These are phyloP conservation scores for Kwoniella shandongensis DNA, from an alignment of 768 basidiomycete genomes.

Conservation along the genomic window DNA sequence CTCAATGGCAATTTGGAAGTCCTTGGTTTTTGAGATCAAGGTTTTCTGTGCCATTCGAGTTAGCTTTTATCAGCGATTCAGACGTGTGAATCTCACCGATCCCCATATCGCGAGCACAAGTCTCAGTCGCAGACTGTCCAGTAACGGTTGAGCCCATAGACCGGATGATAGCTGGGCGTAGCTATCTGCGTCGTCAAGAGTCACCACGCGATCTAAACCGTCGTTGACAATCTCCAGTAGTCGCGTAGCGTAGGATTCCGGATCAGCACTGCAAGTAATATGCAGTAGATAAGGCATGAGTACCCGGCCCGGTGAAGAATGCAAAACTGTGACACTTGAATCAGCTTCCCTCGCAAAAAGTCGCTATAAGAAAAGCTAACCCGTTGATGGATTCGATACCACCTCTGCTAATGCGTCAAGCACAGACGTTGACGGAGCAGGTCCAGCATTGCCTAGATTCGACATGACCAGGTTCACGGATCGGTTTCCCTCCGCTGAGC, in stretches of 20 bases:
- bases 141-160: conserved; percentile 12
- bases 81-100: too few relatives aligned
- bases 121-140: conserved; percentile 23
- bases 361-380: conserved; percentile 8
- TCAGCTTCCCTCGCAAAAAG: neutral
- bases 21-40: neutral
- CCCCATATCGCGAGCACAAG: conserved; percentile 26
- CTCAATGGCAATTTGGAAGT: neutral
- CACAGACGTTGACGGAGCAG: conserved; percentile 1
- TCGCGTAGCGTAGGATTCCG: neutral
- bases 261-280: conserved; percentile 6
- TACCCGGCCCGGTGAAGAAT: conserved; percentile 13
- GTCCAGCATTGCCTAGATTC: conserved; percentile 20
- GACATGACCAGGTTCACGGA: conserved; percentile 20
- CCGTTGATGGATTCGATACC: conserved; percentile 20
- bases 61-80: too few relatives aligned
- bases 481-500: conserved; percentile 27
- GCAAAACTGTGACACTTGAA: conserved; percentile 15
- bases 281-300: conserved; percentile 28
- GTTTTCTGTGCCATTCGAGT: too few relatives aligned
- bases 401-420: conserved; percentile 21
- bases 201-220: neutral
- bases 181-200: neutral
- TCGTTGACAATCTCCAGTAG: conserved; percentile 5
- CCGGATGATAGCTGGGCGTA: neutral